These are phyloP conservation scores for Rhodamnia argentea DNA, from an alignment of 345 rosid species.

Conservation along the genomic window DNA sequence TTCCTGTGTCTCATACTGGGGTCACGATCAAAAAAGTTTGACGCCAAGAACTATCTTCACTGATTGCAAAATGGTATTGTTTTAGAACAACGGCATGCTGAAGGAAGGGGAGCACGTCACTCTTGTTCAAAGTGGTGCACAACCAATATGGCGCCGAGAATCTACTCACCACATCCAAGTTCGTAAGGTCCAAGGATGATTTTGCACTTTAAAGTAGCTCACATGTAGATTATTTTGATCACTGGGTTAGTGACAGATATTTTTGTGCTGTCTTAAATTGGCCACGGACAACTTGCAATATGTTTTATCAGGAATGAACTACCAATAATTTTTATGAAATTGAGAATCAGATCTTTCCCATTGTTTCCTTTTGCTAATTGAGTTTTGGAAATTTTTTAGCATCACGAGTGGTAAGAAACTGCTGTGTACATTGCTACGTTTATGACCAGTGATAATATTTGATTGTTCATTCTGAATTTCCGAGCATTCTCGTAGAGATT, in stretches of 20 bases:
- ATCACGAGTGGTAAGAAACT: neutral
- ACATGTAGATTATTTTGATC: neutral
- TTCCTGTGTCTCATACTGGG: neutral
- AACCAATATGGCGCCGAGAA: constrained; percentile 90
- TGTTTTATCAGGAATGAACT: neutral
- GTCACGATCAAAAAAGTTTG: neutral
- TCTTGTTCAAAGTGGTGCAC: constrained; percentile 93
- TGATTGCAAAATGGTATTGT: neutral
- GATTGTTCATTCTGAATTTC: neutral
- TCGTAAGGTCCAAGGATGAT: constrained; percentile 59
- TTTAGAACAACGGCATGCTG: constrained; percentile 57
- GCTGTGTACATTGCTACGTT: neutral
- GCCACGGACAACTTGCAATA: neutral
- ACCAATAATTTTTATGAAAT: neutral
- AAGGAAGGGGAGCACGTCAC: constrained; percentile 63
- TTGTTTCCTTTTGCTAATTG: neutral
- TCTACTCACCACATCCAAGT: constrained; percentile 95
- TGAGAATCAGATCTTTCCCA: neutral
- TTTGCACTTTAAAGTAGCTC: neutral
- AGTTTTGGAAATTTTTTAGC: neutral
- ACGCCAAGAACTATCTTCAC: neutral
- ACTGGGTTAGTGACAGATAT: neutral
- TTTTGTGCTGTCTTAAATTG: neutral
- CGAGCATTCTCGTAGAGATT: neutral
- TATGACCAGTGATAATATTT: neutral